These are phyloP conservation scores for Thermothelomyces thermophilus DNA, from an alignment of 2,329 filamentous ascomycete genomes.

Conservation along the genomic window DNA sequence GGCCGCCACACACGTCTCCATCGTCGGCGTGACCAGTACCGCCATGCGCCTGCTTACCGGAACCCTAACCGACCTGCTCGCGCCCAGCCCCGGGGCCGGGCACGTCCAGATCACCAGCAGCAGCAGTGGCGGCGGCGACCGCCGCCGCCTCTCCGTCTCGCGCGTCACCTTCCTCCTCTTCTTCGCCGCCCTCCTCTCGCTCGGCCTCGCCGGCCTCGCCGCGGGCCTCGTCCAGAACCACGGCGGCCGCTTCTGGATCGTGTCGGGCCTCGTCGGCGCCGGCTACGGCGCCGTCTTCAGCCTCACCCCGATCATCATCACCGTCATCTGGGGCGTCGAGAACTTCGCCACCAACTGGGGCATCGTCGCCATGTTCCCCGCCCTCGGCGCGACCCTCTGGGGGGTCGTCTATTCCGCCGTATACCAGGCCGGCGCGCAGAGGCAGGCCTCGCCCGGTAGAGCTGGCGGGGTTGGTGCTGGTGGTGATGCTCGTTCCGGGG, in stretches of 20 bases:
- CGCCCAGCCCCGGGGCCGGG: slow-evolving; percentile 57
- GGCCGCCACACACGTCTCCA: slow-evolving; percentile 83
- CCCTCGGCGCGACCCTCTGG: slow-evolving; percentile 82
- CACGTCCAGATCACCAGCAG: slow-evolving; percentile 42
- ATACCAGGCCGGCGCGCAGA: slow-evolving; percentile 61
- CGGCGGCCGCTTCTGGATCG: slow-evolving; percentile 73
- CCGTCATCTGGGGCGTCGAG: slow-evolving; percentile 97
- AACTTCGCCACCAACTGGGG: slow-evolving; percentile 99
- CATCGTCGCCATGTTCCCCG: slow-evolving; percentile 86
- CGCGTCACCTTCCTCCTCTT: slow-evolving; percentile 73
- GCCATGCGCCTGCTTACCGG: slow-evolving; percentile 85
- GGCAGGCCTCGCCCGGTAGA: no score
- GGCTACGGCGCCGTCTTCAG: slow-evolving; percentile 92
- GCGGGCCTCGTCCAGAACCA: slow-evolving; percentile 69
- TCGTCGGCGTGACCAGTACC: slow-evolving; percentile 85
- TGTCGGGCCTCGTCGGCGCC: slow-evolving; percentile 76
- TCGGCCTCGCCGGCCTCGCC: slow-evolving; percentile 72
- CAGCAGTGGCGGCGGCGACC: slow-evolving; percentile 16
- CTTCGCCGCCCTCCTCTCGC: slow-evolving; percentile 65
- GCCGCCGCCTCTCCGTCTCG: slow-evolving; percentile 53
- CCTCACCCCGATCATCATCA: slow-evolving; percentile 83
- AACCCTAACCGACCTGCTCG: slow-evolving; percentile 80
- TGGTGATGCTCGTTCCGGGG: slow-evolving; percentile 10
- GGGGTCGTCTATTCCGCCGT: slow-evolving; percentile 78
- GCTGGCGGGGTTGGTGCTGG: no score